Percentiles rank a stretch among this genome's conserved stretches.
Conservation (phyloP, 306 rosid species). For the Acacia crassicarpa region DNA sequence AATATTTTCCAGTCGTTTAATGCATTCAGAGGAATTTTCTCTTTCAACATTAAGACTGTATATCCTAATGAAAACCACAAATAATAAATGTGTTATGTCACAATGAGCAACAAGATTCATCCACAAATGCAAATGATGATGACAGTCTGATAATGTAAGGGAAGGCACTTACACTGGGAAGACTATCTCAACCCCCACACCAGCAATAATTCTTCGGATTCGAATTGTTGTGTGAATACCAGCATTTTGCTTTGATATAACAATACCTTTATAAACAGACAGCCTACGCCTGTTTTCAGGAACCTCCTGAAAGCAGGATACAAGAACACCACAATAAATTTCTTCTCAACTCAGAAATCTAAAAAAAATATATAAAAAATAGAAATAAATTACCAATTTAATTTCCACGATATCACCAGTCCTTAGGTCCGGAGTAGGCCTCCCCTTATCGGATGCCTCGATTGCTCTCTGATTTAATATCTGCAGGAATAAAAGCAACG, state of each 20-base stretch:
- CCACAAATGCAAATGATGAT: slow-evolving; percentile 5
- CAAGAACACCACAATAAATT: slow-evolving; percentile 24
- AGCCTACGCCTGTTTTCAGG: slow-evolving; percentile 92
- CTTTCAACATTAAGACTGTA: background rate
- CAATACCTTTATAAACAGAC: slow-evolving; percentile 86
- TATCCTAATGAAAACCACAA: slow-evolving; percentile 18
- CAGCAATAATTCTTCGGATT: slow-evolving; percentile 88
- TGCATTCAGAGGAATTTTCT: slow-evolving; percentile 7
- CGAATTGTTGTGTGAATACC: slow-evolving; percentile 95
- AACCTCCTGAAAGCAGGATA: slow-evolving; percentile 68
- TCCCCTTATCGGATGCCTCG: slow-evolving; percentile 73
- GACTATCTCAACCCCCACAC: slow-evolving; percentile 90
- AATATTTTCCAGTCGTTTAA: slow-evolving; percentile 3
- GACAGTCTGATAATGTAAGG: background rate
- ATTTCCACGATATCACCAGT: slow-evolving; percentile 87
- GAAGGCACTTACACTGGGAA: slow-evolving; percentile 78
- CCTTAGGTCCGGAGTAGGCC: slow-evolving; percentile 81
- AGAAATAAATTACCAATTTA: slow-evolving; percentile 65
- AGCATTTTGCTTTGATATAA: slow-evolving; percentile 91
- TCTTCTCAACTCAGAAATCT: background rate
- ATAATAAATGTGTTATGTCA: background rate
- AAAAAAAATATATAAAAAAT: background rate
- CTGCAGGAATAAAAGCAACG: slow-evolving; percentile 43
- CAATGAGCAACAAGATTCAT: background rate
- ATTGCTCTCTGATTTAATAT: slow-evolving; percentile 78